Evolutionary conservation across 75 land plant species (phyloP), one percentile per base, ranked within the genome.

Genomic region (Sequoia sempervirens): DNA sequence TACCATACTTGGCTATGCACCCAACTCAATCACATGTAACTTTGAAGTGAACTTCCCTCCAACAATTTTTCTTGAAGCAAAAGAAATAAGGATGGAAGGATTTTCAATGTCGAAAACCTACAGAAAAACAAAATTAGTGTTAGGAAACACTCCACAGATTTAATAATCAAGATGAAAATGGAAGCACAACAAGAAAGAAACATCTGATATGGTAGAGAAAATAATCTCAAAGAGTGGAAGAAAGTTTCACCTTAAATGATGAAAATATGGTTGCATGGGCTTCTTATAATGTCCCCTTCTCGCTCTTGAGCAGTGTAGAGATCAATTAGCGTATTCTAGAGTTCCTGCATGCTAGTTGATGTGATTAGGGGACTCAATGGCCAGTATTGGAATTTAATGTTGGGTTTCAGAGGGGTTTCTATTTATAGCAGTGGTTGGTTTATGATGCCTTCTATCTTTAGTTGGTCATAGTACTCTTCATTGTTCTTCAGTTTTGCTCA

Each of bases 51-150:
- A 85, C 83, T 92, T 95, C 8, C 96, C 99, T 88, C 93, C 91
- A 79, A 89, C 85, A 0, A 84, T 64, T 20, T 95, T 85, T 86
- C 94, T 95, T 54, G 94, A 85, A 34, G 97, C 98, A 90, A 97
- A 97, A 12, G 90, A 89, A 78, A 95, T 95, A 61, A 97, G 89
- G 81, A 83, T 89, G 1, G 98, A 97, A 47, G 92, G 87, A 82
- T 90, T 94, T 40, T 94, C 99, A 89, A 89, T 97, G 40, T 96
- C 98, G 26, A 93, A 37, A 85, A 95, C 96, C 99, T 96, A 86
- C 41, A 83, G 20, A 58, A 36, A 82, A 5, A 75, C 2, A 75
- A 38, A 23, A 23, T 20, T 26, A 75, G 20, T 18, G 68, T 83
- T 78, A 17, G 1, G 5, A 36, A 50, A 40, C 28, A 47, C 36